These are phyloP conservation scores for Paxillus ammoniavirescens DNA, from an alignment of 768 basidiomycete species.

Conservation along the genomic window DNA sequence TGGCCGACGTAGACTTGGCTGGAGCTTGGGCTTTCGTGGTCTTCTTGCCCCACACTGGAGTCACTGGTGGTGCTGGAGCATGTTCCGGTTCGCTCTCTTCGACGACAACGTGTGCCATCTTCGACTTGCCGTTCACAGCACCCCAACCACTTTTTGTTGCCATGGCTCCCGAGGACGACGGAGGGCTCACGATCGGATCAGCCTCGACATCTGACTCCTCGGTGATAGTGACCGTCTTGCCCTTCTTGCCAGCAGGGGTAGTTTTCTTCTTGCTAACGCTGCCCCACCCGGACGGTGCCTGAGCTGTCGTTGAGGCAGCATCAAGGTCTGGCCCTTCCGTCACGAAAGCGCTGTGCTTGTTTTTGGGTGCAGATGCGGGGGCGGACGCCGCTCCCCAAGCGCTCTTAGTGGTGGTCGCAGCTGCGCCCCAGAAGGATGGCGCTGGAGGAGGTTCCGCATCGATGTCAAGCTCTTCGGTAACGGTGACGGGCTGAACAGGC, in stretches of 20 bases:
- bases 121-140: constrained; percentile 20
- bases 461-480: constrained; percentile 16
- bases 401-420: constrained; percentile 12
- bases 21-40: constrained; percentile 1
- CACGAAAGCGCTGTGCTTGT: not conserved
- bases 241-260: constrained; percentile 12
- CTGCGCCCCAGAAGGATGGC: constrained; percentile 17
- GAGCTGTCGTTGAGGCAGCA: not conserved
- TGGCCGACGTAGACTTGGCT: not conserved
- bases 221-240: constrained; percentile 24
- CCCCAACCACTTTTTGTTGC: constrained; percentile 19
- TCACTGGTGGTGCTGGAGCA: not conserved
- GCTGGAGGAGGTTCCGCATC: constrained; percentile 20
- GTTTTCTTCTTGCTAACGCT: constrained; percentile 14
- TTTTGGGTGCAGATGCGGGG: constrained; percentile 3
- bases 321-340: constrained; percentile 11
- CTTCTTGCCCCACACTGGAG: constrained; percentile 16
- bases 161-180: constrained; percentile 12
- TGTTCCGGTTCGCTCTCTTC: constrained; percentile 16
- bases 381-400: constrained; percentile 7
- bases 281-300: constrained; percentile 2
- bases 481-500: constrained; percentile 12
- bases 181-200: constrained; percentile 15
- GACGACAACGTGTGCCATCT: constrained; percentile 4
- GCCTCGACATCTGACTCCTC: constrained; percentile 28